phyloP scores from a whole-genome alignment of 805 yeast genomes.

The Zygoascus bituminiphila region DNA sequence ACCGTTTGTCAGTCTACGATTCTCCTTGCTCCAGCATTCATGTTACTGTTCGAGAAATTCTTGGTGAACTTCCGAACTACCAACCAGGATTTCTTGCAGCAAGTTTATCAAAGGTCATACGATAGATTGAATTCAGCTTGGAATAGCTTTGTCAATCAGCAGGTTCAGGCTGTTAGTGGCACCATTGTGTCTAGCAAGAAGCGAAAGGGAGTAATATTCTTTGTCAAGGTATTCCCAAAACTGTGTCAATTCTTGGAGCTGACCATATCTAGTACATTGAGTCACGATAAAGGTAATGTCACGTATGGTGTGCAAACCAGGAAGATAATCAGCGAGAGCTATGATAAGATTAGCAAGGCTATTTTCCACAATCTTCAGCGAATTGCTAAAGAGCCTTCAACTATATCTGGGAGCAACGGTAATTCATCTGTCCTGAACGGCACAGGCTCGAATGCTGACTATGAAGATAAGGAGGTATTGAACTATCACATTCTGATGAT shows the following conservation, averaged over 20 bases:
- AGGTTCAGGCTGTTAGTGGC: slow-evolving; percentile 39
- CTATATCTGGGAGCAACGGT: slow-evolving; percentile 11
- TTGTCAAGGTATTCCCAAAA: slow-evolving; percentile 41
- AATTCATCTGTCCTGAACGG: slow-evolving; percentile 2
- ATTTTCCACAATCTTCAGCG: slow-evolving; percentile 27
- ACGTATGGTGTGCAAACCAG: neutral
- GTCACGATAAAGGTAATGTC: neutral
- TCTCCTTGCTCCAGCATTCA: slow-evolving; percentile 36
- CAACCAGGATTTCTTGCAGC: slow-evolving; percentile 56
- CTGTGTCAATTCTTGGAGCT: slow-evolving; percentile 37
- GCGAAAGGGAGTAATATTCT: slow-evolving; percentile 36
- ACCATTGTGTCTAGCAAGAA: slow-evolving; percentile 30
- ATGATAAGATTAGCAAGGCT: slow-evolving; percentile 25
- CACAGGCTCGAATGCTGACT: slow-evolving; percentile 11
- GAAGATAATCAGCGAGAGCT: slow-evolving; percentile 23
- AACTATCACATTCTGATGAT: slow-evolving; percentile 41
- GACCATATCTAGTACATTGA: slow-evolving; percentile 13
- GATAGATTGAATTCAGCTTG: slow-evolving; percentile 48
- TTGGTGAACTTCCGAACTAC: slow-evolving; percentile 35
- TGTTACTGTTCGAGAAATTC: slow-evolving; percentile 37
- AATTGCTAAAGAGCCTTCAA: slow-evolving; percentile 21
- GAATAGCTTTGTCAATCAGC: slow-evolving; percentile 51
- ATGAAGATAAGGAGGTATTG: slow-evolving; percentile 31
- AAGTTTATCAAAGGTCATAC: slow-evolving; percentile 42
- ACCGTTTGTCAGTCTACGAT: slow-evolving; percentile 31